Evolutionary conservation across 2,329 filamentous ascomycete species (phyloP), one percentile per base, ranked within the genome.

Genomic region (Emergomyces pasteurianus): DNA sequence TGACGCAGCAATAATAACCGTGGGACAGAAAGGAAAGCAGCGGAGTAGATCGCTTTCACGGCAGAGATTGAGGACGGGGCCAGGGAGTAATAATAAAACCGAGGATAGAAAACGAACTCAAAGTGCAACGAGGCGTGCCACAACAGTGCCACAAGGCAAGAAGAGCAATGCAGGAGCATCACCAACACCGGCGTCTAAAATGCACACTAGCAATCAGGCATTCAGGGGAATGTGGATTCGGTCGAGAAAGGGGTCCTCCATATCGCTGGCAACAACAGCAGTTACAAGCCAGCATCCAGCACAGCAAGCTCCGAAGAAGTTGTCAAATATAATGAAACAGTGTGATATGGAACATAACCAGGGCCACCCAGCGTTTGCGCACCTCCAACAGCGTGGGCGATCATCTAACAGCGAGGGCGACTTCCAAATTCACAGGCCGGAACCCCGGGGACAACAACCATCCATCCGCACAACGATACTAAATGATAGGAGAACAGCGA

Each of bases 281-380:
- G 57, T 58, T 28, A 26, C 18, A 21, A 58, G 42, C 21, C 42
- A 50, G 16, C 54, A 57, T 10, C 54, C 54, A 46, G 28, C 42
- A 7, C 42, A 42, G 36, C 57, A 34, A 36, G 36, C 26, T 23
- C 57, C 57, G 12, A 58, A 58, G 34, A 58, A 58, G 43, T 12
- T 38, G 43, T 21, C 42, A 36, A 58, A 58, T 26, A 28, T 26
- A 34, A 18, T 49, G 9, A 58, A 58, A 5, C 57, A 58, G 38
- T 58, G 57, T 34, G 57, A 58, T 9, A 31, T 58, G 46, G 42
- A 47, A 18, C 57, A 58, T 58, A 58, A 58, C 31, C 57, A 58
- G 14, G 57, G 42, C 16, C 57, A 58, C 28, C 57, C 57, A 14
- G 57, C 57, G 18, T 58, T 58, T 58, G 54, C 38, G 23, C 54